These are phyloP conservation scores for Macrolepiota fuliginosa DNA, from an alignment of 768 basidiomycete species.

Conservation along the genomic window DNA sequence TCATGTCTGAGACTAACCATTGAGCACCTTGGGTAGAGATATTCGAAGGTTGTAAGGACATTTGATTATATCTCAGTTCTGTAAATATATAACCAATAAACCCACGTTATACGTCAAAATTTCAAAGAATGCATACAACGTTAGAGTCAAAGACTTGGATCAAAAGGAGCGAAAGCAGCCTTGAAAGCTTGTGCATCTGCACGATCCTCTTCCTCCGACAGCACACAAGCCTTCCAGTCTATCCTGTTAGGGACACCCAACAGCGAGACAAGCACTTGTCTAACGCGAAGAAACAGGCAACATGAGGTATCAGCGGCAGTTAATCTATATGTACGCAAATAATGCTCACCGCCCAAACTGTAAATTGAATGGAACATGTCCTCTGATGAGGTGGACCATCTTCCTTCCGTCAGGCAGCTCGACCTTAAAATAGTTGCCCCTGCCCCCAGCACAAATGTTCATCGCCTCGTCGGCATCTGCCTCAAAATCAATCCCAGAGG, in stretches of 20 bases:
- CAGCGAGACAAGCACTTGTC: constrained; percentile 79
- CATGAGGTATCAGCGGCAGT: constrained; percentile 13
- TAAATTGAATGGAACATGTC: constrained; percentile 76
- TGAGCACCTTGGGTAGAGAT: background rate
- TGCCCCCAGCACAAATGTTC: constrained; percentile 46
- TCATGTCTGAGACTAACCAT: constrained; percentile 14
- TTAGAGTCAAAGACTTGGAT: constrained; percentile 36
- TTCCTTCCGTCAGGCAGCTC: constrained; percentile 84
- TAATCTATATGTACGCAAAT: background rate
- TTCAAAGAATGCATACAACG: background rate
- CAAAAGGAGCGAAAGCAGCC: constrained; percentile 72
- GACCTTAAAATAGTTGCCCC: constrained; percentile 84
- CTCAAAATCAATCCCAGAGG: constrained; percentile 73
- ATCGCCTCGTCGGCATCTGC: constrained; percentile 64
- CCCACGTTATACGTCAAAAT: background rate
- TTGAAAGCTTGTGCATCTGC: constrained; percentile 86
- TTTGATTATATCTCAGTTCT: background rate
- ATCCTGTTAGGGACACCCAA: constrained; percentile 72
- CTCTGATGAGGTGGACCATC: constrained; percentile 84
- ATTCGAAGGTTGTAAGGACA: background rate
- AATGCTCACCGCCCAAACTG: constrained; percentile 89
- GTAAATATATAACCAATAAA: background rate
- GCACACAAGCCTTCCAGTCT: constrained; percentile 90
- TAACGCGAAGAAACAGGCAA: constrained; percentile 30
- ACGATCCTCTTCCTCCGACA: constrained; percentile 82